These are phyloP conservation scores for Penicillium sp. DNA, from an alignment of 2,329 filamentous ascomycete species.

Conservation along the genomic window DNA sequence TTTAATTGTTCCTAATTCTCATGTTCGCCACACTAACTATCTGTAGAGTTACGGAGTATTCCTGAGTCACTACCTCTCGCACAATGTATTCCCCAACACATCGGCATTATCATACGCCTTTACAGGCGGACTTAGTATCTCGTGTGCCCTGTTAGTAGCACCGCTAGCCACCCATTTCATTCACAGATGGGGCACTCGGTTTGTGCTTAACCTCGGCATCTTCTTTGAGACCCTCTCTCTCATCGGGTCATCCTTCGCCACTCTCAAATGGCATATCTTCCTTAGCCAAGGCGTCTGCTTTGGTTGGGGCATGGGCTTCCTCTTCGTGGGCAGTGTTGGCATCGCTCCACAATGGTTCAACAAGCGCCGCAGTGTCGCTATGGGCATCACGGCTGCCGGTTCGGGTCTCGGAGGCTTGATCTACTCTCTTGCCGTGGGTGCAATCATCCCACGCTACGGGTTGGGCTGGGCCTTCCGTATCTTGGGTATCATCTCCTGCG, in stretches of 20 bases:
- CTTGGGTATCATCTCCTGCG: slow-evolving; percentile 57
- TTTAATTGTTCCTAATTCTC: no score
- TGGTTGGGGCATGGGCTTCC: slow-evolving; percentile 63
- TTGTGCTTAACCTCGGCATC: slow-evolving; percentile 58
- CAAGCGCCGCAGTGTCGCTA: slow-evolving; percentile 58
- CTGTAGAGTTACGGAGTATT: slow-evolving; percentile 57
- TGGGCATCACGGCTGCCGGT: slow-evolving; percentile 60
- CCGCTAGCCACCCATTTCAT: slow-evolving; percentile 58
- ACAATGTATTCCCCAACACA: slow-evolving; percentile 57
- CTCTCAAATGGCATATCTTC: slow-evolving; percentile 61
- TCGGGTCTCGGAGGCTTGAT: slow-evolving; percentile 61
- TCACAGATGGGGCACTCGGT: slow-evolving; percentile 54
- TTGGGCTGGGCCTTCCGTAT: slow-evolving; percentile 64
- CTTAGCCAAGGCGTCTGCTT: slow-evolving; percentile 63
- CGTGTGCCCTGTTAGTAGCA: slow-evolving; percentile 58
- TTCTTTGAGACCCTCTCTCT: slow-evolving; percentile 57
- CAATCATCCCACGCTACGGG: slow-evolving; percentile 58
- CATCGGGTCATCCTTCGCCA: slow-evolving; percentile 59
- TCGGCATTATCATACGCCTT: slow-evolving; percentile 60
- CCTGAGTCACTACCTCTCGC: slow-evolving; percentile 59
- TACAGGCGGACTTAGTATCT: slow-evolving; percentile 61
- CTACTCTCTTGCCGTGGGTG: slow-evolving; percentile 59
- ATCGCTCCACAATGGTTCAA: slow-evolving; percentile 66
- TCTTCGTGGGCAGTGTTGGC: slow-evolving; percentile 58
- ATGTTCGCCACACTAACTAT: not conserved